These are phyloP conservation scores for Dryas drummondii DNA, from an alignment of 306 rosid genomes.

Conservation along the genomic window DNA sequence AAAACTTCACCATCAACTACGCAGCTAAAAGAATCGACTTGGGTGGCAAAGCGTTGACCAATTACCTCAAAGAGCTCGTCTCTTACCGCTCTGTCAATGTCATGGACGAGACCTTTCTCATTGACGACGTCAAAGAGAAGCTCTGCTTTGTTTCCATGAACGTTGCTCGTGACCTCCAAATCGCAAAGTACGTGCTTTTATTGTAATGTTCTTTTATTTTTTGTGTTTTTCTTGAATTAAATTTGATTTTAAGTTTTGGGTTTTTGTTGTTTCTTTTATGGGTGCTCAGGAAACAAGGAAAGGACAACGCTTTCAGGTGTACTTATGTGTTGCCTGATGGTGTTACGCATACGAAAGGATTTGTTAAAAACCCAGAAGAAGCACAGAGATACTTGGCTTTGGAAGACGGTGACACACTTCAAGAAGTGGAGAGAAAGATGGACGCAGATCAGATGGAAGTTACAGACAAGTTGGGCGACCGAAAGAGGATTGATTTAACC, in stretches of 20 bases:
- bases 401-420: slow-evolving; percentile 32
- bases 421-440: slow-evolving; percentile 25
- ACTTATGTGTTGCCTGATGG: slow-evolving; percentile 96
- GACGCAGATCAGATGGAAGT: slow-evolving; percentile 31
- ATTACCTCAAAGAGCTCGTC: slow-evolving; percentile 81
- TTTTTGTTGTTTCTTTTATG: not conserved
- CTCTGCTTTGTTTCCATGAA: slow-evolving; percentile 88
- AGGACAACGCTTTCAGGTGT: slow-evolving; percentile 65
- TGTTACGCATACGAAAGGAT: slow-evolving; percentile 66
- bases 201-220: not conserved
- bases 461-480: slow-evolving; percentile 37
- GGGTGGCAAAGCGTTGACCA: slow-evolving; percentile 91
- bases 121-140: slow-evolving; percentile 91
- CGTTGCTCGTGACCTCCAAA: slow-evolving; percentile 56
- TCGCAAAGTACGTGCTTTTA: slow-evolving; percentile 48
- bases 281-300: slow-evolving; percentile 53
- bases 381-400: slow-evolving; percentile 53
- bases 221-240: not conserved
- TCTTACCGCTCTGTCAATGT: slow-evolving; percentile 81
- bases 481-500: slow-evolving; percentile 62
- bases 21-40: slow-evolving; percentile 76
- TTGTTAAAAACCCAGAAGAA: slow-evolving; percentile 68
- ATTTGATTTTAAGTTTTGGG: not conserved
- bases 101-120: slow-evolving; percentile 85
- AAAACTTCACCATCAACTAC: slow-evolving; percentile 73